Conservation (phyloP, 2,329 filamentous ascomycete genomes). For the Alternaria sp. region DNA sequence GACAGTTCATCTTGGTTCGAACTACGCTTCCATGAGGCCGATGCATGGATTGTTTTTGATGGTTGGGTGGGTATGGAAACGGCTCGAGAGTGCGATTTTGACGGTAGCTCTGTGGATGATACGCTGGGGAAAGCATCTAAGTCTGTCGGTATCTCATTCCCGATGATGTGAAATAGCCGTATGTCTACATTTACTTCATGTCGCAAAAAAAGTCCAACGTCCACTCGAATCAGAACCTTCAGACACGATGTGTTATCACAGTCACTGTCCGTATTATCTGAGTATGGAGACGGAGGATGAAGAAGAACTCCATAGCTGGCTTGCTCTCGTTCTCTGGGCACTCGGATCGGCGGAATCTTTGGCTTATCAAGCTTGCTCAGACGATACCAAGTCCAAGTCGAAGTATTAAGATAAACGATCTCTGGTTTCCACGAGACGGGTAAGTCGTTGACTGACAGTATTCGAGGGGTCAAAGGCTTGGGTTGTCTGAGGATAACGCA, state of each 20-base stretch:
- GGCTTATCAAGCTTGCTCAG: too few species aligned
- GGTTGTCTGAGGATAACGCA: background rate
- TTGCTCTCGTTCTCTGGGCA: background rate
- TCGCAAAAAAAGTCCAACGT: background rate
- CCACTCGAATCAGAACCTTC: background rate
- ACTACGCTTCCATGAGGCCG: background rate
- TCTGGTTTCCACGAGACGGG: background rate
- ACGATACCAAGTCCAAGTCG: background rate
- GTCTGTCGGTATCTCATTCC: fast-evolving
- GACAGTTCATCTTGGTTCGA: background rate
- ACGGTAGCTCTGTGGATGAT: background rate
- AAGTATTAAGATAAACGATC: background rate
- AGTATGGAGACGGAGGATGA: too few species aligned
- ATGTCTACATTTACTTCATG: background rate
- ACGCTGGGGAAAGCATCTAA: background rate
- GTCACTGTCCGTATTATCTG: background rate
- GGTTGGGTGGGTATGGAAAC: background rate
- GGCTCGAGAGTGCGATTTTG: background rate
- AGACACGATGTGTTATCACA: background rate
- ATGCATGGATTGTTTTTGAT: background rate
- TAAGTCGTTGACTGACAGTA: background rate
- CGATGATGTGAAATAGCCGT: background rate
- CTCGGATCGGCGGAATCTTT: background rate
- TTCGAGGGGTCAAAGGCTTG: too few species aligned
- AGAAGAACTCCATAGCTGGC: background rate